Conservation (phyloP, 2,329 filamentous ascomycete genomes). For the Uncinocarpus reesii region DNA sequence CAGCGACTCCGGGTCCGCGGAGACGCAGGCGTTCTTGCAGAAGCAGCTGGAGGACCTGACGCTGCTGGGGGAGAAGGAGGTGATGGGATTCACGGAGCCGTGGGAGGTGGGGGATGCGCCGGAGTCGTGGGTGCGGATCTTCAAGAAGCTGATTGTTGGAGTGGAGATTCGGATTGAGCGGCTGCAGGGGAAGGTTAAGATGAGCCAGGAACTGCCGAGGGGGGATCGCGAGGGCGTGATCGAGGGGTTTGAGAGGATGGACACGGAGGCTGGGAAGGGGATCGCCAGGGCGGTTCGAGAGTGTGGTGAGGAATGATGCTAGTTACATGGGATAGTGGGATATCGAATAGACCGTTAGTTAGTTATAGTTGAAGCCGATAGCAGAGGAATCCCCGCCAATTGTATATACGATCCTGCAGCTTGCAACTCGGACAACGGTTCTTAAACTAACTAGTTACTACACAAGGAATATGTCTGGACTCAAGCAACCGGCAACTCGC, state of each 20-base stretch:
- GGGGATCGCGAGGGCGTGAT: slow-evolving; percentile 50
- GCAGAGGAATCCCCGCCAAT: too few relatives aligned
- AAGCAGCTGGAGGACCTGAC: slow-evolving; percentile 47
- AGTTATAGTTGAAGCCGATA: too few relatives aligned
- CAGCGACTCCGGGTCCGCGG: slow-evolving; percentile 39
- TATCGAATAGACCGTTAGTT: too few relatives aligned
- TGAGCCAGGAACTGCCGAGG: slow-evolving; percentile 50
- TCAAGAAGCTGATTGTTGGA: slow-evolving; percentile 51
- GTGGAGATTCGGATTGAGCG: slow-evolving; percentile 49
- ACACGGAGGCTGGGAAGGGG: slow-evolving; percentile 29
- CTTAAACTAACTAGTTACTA: too few relatives aligned
- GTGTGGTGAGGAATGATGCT: slow-evolving; percentile 16
- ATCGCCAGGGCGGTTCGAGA: slow-evolving; percentile 31
- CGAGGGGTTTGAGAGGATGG: slow-evolving; percentile 43
- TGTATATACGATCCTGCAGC: too few relatives aligned
- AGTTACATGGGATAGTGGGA: too few relatives aligned
- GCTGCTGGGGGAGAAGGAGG: slow-evolving; percentile 40
- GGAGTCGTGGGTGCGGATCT: slow-evolving; percentile 44
- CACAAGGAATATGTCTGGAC: too few relatives aligned
- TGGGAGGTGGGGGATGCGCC: slow-evolving; percentile 51
- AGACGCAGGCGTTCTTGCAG: slow-evolving; percentile 41
- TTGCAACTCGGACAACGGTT: too few relatives aligned
- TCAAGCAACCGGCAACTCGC: too few relatives aligned
- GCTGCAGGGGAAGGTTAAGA: slow-evolving; percentile 55
- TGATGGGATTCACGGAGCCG: slow-evolving; percentile 48